phyloP scores from a whole-genome alignment of 176 grass and related monocot genomes.

The Ensete ventricosum region DNA sequence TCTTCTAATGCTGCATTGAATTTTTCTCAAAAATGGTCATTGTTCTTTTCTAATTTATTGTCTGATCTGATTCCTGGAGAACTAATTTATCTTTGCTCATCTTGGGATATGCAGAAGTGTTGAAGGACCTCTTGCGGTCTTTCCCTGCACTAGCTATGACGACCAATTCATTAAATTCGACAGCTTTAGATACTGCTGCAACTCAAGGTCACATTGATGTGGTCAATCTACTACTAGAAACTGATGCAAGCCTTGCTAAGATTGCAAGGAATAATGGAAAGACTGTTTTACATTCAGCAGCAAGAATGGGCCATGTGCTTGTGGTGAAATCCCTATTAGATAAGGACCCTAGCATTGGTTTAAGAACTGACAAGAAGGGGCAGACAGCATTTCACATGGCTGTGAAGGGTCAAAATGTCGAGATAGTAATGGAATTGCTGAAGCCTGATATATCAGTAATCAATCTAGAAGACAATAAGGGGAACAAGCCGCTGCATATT shows the following conservation, averaged over 20 bases:
- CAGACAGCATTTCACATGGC: constrained; percentile 26
- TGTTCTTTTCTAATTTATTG: not conserved
- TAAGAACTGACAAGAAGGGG: constrained; percentile 17
- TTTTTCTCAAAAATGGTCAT: not conserved
- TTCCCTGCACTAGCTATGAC: constrained; percentile 25
- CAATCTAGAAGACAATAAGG: constrained; percentile 17
- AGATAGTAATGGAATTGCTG: constrained; percentile 11
- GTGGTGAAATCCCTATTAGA: constrained; percentile 13
- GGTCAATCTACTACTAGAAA: constrained; percentile 19
- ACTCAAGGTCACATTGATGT: constrained; percentile 16
- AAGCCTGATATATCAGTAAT: constrained; percentile 11
- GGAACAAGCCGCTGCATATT: constrained; percentile 14
- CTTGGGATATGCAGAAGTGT: constrained; percentile 12
- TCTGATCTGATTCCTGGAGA: not conserved
- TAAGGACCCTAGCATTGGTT: constrained; percentile 15
- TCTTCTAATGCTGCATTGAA: not conserved
- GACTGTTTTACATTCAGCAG: constrained; percentile 16
- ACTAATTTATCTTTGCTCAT: not conserved
- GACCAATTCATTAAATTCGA: constrained; percentile 19
- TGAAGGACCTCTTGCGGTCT: constrained; percentile 15
- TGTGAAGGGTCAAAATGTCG: constrained; percentile 20
- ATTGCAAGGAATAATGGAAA: constrained; percentile 24
- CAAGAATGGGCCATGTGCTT: constrained; percentile 16
- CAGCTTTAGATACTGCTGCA: constrained; percentile 17
- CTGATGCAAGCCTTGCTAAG: constrained; percentile 17